phyloP scores from a whole-genome alignment of 345 rosid genomes.

The Arabidopsis thaliana region TAIR10.1 NC_003071.7:13167001-13167500 shows the following conservation, averaged over 20 bases:
- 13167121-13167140: too few relatives aligned
- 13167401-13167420: background rate
- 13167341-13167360: background rate
- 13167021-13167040: background rate
- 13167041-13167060: background rate
- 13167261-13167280: background rate
- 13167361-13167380: background rate
- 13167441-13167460: too few relatives aligned
- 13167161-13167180: too few relatives aligned
- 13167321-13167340: constrained; percentile 11
- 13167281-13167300: background rate
- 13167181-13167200: too few relatives aligned
- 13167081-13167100: background rate
- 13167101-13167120: too few relatives aligned
- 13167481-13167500: background rate
- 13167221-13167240: too few relatives aligned
- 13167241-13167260: background rate
- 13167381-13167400: background rate
- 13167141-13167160: too few relatives aligned
- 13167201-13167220: too few relatives aligned
- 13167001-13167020: background rate
- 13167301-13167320: background rate
- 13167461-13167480: background rate
- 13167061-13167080: background rate
- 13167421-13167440: background rate